Evolutionary conservation across 148 eudicot species (phyloP).

Genomic region (Rhododendron griersonianum): DNA sequence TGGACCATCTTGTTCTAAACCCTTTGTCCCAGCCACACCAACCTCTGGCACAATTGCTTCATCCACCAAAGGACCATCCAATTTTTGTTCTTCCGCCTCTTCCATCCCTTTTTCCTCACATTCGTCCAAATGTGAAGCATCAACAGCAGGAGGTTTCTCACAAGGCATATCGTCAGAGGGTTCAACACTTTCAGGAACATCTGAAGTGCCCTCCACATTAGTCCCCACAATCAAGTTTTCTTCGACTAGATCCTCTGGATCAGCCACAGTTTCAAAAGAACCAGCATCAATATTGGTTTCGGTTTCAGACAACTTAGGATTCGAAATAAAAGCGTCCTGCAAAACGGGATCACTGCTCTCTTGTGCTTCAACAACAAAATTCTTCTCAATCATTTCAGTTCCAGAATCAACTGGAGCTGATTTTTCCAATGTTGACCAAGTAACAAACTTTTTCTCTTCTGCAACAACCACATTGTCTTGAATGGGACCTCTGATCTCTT

Average conservation of each 20-base stretch:
- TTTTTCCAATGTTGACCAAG: not conserved
- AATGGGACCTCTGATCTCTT: not conserved
- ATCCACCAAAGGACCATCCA: not conserved
- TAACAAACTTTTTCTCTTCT: not conserved
- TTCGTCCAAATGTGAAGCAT: not conserved
- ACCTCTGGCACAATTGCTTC: not conserved
- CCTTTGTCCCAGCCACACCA: not conserved
- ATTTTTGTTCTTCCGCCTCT: not conserved
- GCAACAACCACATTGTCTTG: not conserved
- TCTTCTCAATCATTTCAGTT: not conserved
- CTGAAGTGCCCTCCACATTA: conserved; percentile 1
- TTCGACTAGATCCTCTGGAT: not conserved
- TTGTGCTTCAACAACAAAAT: conserved; percentile 2
- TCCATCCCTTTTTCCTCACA: not conserved
- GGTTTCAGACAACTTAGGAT: not conserved
- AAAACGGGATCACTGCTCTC: not conserved
- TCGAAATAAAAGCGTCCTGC: not conserved
- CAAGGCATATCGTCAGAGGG: not conserved
- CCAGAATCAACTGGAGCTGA: not conserved
- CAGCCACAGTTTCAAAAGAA: conserved; percentile 3
- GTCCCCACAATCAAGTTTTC: conserved; percentile 1
- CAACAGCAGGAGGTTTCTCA: conserved; percentile 2
- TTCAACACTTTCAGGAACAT: not conserved
- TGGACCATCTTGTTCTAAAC: not conserved
- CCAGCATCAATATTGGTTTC: not conserved